phyloP scores from a whole-genome alignment of 148 eudicot species.

The Silene latifolia region DNA sequence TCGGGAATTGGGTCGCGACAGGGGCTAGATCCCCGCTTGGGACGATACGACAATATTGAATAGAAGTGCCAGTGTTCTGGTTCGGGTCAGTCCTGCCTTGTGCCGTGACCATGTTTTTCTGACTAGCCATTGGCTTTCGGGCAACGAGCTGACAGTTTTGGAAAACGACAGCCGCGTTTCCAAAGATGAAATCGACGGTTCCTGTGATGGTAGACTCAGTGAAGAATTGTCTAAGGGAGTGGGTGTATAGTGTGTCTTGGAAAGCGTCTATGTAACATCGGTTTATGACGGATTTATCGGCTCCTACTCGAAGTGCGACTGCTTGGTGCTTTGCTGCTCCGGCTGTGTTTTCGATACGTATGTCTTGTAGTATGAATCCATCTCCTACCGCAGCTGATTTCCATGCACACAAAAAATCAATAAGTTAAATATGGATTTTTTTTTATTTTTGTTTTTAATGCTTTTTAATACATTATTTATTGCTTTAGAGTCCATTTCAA shows the following conservation, averaged over 20 bases:
- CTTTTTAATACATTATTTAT: too few species aligned
- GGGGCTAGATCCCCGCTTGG: constrained; percentile 18
- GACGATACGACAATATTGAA: constrained; percentile 23
- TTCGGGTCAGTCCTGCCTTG: constrained; percentile 30
- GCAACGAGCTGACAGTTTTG: constrained; percentile 27
- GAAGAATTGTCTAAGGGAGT: constrained; percentile 34
- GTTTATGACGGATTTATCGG: constrained; percentile 31
- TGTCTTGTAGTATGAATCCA: constrained; percentile 36
- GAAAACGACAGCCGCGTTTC: constrained; percentile 29
- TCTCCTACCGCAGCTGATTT: constrained; percentile 33
- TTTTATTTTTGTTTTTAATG: too few species aligned
- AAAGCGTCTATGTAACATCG: constrained; percentile 26
- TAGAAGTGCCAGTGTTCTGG: constrained; percentile 29
- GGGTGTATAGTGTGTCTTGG: constrained; percentile 40
- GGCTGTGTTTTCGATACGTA: constrained; percentile 34
- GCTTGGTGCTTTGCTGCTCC: constrained; percentile 41
- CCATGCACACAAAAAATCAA: not conserved
- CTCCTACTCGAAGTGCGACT: constrained; percentile 31
- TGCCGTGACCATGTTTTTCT: constrained; percentile 33
- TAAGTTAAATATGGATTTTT: too few species aligned
- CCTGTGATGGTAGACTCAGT: constrained; percentile 18
- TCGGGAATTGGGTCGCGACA: constrained; percentile 13
- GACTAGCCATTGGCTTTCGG: constrained; percentile 17
- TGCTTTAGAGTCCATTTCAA: too few species aligned
- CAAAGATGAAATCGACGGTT: constrained; percentile 40